Evolutionary conservation across 306 rosid species (phyloP).

Genomic region (Senna siamea): DNA sequence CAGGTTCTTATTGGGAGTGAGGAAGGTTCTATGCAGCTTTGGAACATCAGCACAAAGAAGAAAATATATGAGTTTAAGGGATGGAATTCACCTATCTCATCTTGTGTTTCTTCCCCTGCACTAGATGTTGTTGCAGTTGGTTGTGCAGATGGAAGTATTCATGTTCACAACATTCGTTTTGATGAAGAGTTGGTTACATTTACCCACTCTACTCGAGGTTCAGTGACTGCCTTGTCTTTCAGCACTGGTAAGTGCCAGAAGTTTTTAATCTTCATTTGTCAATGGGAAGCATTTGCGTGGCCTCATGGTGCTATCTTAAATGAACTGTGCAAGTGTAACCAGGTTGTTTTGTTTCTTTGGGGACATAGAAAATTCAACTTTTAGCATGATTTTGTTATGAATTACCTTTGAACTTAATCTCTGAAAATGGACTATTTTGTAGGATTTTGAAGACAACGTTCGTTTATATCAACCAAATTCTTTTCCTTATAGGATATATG

Average conservation of each 20-base stretch:
- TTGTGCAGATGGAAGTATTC: slow-evolving; percentile 85
- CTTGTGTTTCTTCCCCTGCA: slow-evolving; percentile 91
- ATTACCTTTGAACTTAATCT: too few species aligned
- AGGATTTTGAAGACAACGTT: too few species aligned
- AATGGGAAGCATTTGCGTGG: slow-evolving; percentile 5
- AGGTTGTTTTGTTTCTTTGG: background rate
- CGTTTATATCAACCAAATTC: too few species aligned
- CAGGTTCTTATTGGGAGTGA: slow-evolving; percentile 91
- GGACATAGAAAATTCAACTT: too few species aligned
- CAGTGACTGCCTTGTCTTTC: slow-evolving; percentile 91
- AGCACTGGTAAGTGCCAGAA: slow-evolving; percentile 63
- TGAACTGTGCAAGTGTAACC: background rate
- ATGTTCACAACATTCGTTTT: slow-evolving; percentile 75
- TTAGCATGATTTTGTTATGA: too few species aligned
- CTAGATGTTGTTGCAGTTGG: slow-evolving; percentile 91
- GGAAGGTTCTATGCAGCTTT: slow-evolving; percentile 86
- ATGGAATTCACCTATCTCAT: slow-evolving; percentile 77
- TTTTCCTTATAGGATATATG: too few species aligned
- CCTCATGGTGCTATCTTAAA: background rate
- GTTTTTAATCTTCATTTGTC: background rate
- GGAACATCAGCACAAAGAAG: slow-evolving; percentile 90
- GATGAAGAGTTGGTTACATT: slow-evolving; percentile 83
- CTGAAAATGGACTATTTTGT: too few species aligned
- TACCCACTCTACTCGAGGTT: slow-evolving; percentile 87
- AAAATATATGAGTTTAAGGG: slow-evolving; percentile 84